Base-by-base conservation (phyloP, 2,329 filamentous ascomycete genomes). In the Cadophora gregata region DNA sequence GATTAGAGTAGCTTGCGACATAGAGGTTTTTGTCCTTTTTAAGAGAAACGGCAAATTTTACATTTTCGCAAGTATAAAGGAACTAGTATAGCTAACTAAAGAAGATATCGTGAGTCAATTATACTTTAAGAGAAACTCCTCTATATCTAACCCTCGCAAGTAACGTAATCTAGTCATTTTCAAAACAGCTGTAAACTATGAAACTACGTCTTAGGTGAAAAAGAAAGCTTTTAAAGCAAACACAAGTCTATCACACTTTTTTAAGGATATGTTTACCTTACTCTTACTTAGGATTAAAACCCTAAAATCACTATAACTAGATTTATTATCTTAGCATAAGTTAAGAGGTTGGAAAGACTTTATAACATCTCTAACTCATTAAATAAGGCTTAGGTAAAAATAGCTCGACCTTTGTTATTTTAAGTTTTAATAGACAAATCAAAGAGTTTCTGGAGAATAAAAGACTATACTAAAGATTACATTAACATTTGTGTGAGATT, bases 1-100 rank as follows among this genome's bases (percentile, higher is more conserved):
- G 16, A 65, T 68, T 42, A 25, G 59, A 38, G 25, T 50, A 3
- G 33, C 29, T 8, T 67, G n/a, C 31, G 27, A 67, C 24, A 53
- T 38, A 14, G 58, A 70, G 36, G 53, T 70, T 27, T 65, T 67
- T 36, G 62, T 70, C 55, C 47, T 68, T 16, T 36, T 70, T 19
- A 56, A 56, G 38, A 68, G 62, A 29, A 70, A 68, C 12, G 59
- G 55, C 29, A 70, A 63, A 60, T 68, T 56, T 38, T 64, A 68
- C 38, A 60, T 38, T n/a, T 70, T 65, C 42, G 58, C 33, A n/a
- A 67, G 55, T 33, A 66, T 55, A 9, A 21, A 64, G 36, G n/a
- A 62, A 29, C 27, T 62, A 53, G 33, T 62, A 36, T 59, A 21
- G 59, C 38, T 50, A 62, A 64, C 36, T 36, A 24, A 64, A 19